These are phyloP conservation scores for Hypocreales sp. DNA, from an alignment of 2,329 filamentous ascomycete species.

Conservation along the genomic window DNA sequence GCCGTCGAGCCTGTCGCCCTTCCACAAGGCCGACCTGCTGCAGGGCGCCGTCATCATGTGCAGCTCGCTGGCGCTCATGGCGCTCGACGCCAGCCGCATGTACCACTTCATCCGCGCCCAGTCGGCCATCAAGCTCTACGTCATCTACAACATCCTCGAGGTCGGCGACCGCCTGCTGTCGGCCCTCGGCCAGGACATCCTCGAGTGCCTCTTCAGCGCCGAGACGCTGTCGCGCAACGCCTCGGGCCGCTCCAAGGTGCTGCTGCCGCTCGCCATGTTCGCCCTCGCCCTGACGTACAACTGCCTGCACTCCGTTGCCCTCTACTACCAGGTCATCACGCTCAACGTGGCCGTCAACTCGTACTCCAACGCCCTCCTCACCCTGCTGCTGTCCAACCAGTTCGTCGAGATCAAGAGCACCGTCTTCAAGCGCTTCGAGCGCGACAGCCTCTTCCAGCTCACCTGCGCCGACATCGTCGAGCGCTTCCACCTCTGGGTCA, in stretches of 20 bases:
- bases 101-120: conserved; percentile 96
- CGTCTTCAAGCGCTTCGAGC: conserved; percentile 97
- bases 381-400: conserved; percentile 87
- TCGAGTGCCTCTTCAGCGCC: conserved; percentile 87
- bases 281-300: conserved; percentile 76
- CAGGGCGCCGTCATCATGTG: conserved; percentile 79
- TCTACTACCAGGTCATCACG: conserved; percentile 97
- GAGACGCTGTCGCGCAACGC: conserved; percentile 82
- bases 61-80: conserved; percentile 75
- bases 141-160: conserved; percentile 96
- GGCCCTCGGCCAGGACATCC: conserved; percentile 85
- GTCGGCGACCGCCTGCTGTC: conserved; percentile 80
- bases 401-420: conserved; percentile 98
- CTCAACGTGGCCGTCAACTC: conserved; percentile 97
- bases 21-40: conserved; percentile 88
- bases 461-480: conserved; percentile 96
- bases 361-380: conserved; percentile 89
- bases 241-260: conserved; percentile 78
- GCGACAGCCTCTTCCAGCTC: conserved; percentile 91
- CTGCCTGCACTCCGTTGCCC: conserved; percentile 66
- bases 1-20: conserved; percentile 70
- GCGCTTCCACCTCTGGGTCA: conserved; percentile 93
- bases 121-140: conserved; percentile 93
- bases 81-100: conserved; percentile 89
- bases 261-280: conserved; percentile 85